phyloP scores from a whole-genome alignment of 2,329 filamentous ascomycete genomes.

The Plectosphaerella cucumerina region DNA sequence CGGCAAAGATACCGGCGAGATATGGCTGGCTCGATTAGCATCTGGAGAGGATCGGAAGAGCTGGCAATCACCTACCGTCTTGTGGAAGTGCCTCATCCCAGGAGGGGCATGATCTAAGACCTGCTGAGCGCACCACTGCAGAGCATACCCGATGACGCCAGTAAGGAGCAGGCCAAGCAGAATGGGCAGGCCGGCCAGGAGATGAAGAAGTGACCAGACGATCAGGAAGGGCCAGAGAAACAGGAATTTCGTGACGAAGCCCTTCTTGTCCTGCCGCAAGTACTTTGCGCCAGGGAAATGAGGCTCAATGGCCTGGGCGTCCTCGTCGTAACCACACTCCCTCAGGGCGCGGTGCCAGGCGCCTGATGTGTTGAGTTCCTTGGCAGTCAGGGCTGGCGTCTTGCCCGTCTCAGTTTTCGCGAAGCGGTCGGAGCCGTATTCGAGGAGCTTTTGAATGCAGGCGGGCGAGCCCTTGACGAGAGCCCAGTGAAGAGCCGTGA shows the following conservation, averaged over 20 bases:
- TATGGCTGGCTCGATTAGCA: constrained; percentile 61
- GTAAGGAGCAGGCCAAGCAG: constrained; percentile 73
- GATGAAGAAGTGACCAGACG: constrained; percentile 65
- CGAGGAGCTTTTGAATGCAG: constrained; percentile 89
- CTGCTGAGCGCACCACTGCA: constrained; percentile 76
- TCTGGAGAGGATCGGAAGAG: neutral
- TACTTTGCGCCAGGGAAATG: constrained; percentile 70
- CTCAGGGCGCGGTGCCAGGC: constrained; percentile 80
- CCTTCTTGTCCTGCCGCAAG: constrained; percentile 71
- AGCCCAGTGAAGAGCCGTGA: constrained; percentile 94
- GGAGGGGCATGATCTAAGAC: constrained; percentile 77
- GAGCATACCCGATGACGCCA: constrained; percentile 58
- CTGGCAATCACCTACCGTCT: constrained; percentile 59
- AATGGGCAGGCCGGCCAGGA: constrained; percentile 70
- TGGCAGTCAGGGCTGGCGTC: constrained; percentile 78
- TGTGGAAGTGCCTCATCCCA: constrained; percentile 86
- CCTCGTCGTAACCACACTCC: constrained; percentile 78
- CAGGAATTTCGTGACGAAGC: constrained; percentile 78
- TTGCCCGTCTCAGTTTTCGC: constrained; percentile 87
- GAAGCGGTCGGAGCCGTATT: constrained; percentile 93
- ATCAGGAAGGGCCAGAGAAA: constrained; percentile 85
- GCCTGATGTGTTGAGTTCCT: constrained; percentile 80
- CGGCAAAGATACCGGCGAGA: constrained; percentile 89
- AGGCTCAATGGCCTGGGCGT: constrained; percentile 66
- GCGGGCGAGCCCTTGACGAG: constrained; percentile 87